phyloP scores from a whole-genome alignment of 2,329 filamentous ascomycete genomes.

The Orbilia blumenaviensis region DNA sequence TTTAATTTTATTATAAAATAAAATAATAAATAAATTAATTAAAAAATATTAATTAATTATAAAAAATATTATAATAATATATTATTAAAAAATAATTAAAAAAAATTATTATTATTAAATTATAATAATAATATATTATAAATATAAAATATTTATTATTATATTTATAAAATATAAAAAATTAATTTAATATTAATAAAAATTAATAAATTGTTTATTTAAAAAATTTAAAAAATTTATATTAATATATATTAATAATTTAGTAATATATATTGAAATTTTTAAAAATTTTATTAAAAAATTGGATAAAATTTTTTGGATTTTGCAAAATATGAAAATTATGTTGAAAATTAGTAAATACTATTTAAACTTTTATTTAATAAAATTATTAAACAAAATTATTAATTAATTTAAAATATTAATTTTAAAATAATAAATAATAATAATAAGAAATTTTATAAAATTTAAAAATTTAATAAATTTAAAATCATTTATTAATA shows the following conservation, averaged over 20 bases:
- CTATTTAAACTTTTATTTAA: neutral
- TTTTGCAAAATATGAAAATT: neutral
- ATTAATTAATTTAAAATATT: neutral
- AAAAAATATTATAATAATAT: neutral
- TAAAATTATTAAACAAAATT: neutral
- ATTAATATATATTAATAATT: neutral
- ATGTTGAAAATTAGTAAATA: neutral
- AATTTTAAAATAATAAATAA: neutral
- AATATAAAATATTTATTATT: neutral
- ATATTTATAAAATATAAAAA: neutral
- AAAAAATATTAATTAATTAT: no score
- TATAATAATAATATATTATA: neutral
- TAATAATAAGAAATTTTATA: neutral
- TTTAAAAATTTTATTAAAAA: neutral
- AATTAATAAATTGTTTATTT: neutral
- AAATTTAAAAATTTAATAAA: neutral
- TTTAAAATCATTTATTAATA: neutral
- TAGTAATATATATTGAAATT: neutral
- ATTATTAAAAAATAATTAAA: neutral
- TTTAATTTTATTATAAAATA: neutral
- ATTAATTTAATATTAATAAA: neutral
- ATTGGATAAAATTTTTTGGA: neutral
- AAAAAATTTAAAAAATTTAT: neutral
- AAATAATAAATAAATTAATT: neutral
- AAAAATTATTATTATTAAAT: neutral